phyloP scores from a whole-genome alignment of 768 basidiomycete genomes.

The Suillus alpinus region DNA sequence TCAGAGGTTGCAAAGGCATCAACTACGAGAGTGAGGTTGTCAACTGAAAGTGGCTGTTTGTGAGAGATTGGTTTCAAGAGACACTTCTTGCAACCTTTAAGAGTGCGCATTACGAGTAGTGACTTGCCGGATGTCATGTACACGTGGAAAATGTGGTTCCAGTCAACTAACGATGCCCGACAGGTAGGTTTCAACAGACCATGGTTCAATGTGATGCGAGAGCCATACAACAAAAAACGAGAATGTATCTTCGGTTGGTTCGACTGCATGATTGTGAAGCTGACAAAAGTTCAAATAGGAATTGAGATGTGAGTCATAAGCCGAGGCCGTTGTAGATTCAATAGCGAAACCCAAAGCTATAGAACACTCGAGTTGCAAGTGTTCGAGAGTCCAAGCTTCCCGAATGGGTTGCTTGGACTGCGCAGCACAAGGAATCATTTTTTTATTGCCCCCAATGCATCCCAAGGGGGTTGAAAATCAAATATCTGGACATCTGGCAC shows the following conservation, averaged over 20 bases:
- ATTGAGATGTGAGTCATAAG: background rate
- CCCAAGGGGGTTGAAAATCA: slow-evolving; percentile 20
- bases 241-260: slow-evolving; percentile 27
- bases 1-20: slow-evolving; percentile 14
- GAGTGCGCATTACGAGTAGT: slow-evolving; percentile 24
- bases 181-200: slow-evolving; percentile 34
- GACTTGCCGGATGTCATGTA: slow-evolving; percentile 10
- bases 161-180: slow-evolving; percentile 35
- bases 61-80: slow-evolving; percentile 14
- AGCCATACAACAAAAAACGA: slow-evolving; percentile 35
- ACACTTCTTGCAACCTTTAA: slow-evolving; percentile 29
- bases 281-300: background rate
- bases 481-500: too few species aligned
- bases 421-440: background rate
- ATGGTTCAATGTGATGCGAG: slow-evolving; percentile 34
- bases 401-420: slow-evolving; percentile 2
- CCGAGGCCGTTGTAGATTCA: slow-evolving; percentile 7
- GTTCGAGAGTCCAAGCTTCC: slow-evolving; percentile 34
- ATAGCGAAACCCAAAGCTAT: slow-evolving; percentile 32
- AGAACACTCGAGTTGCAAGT: slow-evolving; percentile 28
- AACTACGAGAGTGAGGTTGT: slow-evolving; percentile 15
- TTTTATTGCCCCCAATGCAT: slow-evolving; percentile 22
- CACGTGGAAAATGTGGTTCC: slow-evolving; percentile 28
- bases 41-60: slow-evolving; percentile 15
- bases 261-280: background rate